Evolutionary conservation across 2,329 filamentous ascomycete genomes (phyloP).

Genomic region (Basipetospora sp.): DNA sequence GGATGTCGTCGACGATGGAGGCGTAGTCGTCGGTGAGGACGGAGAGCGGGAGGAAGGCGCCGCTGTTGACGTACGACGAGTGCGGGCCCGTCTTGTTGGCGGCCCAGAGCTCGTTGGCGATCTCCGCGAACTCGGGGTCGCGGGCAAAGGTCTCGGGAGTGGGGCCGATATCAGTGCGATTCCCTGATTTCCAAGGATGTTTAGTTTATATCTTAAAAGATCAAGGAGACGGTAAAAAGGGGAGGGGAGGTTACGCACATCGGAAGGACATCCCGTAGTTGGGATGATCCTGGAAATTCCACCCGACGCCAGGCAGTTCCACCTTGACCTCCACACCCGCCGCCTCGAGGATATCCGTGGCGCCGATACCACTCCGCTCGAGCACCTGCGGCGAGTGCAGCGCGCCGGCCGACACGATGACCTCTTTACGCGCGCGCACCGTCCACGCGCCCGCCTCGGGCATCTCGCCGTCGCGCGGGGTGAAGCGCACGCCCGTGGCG

Average conservation of each 20-base stretch:
- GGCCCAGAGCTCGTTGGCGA: conserved; percentile 10
- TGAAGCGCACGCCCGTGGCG: conserved; percentile 6
- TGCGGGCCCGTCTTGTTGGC: conserved; percentile 11
- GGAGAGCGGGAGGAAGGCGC: conserved; percentile 10
- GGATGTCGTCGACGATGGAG: conserved; percentile 9
- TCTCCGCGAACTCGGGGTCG: conserved; percentile 10
- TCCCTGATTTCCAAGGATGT: too few relatives aligned
- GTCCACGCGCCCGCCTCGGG: background rate
- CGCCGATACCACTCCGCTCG: conserved; percentile 27
- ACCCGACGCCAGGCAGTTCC: conserved; percentile 46
- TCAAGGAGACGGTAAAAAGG: too few relatives aligned
- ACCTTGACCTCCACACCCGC: conserved; percentile 35
- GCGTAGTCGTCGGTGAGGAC: conserved; percentile 11
- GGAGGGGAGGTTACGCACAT: conserved; percentile 6
- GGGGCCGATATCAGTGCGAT: conserved; percentile 10
- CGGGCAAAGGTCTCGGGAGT: conserved; percentile 11
- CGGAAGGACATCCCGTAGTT: conserved; percentile 12
- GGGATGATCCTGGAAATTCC: conserved; percentile 40
- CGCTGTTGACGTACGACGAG: conserved; percentile 10
- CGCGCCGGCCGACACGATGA: conserved; percentile 26
- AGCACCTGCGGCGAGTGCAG: conserved; percentile 29
- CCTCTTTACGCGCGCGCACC: conserved; percentile 18
- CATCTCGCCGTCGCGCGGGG: conserved; percentile 8
- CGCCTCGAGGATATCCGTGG: conserved; percentile 16
- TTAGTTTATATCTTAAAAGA: too few relatives aligned